Evolutionary conservation across 345 rosid species (phyloP).

Genomic region (Eucalyptus marginata): DNA sequence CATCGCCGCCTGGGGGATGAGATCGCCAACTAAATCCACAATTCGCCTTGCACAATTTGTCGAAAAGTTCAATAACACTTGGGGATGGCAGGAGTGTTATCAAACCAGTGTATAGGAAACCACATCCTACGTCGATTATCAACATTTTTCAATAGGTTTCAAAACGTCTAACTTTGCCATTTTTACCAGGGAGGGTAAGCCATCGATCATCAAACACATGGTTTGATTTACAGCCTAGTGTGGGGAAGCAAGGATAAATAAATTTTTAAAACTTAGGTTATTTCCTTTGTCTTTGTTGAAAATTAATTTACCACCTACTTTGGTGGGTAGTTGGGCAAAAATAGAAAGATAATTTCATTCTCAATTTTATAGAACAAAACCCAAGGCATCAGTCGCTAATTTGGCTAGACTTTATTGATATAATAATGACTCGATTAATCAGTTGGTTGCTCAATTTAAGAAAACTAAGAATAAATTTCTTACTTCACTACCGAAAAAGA

Average conservation of each 20-base stretch:
- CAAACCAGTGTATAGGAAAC: neutral
- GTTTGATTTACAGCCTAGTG: neutral
- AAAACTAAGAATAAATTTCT: no score
- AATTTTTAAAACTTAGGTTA: neutral
- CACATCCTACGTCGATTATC: neutral
- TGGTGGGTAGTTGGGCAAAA: neutral
- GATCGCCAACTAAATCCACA: neutral
- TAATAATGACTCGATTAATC: neutral
- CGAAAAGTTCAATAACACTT: neutral
- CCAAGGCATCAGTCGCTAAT: neutral
- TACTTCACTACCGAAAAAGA: neutral
- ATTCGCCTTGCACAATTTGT: neutral
- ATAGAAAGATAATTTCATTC: neutral
- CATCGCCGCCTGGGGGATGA: neutral
- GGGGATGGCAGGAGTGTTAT: neutral
- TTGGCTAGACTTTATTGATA: neutral
- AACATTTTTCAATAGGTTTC: neutral
- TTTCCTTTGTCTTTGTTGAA: neutral
- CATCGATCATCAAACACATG: neutral
- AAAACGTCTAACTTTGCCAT: neutral
- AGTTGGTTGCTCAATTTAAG: neutral
- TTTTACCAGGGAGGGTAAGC: neutral
- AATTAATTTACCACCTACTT: neutral
- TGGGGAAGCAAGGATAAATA: neutral
- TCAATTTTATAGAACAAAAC: neutral